Percentiles rank a stretch among this genome's conserved stretches.
Evolutionary conservation across 2,329 filamentous ascomycete species (phyloP).

Genomic region (Metarhizium album): DNA sequence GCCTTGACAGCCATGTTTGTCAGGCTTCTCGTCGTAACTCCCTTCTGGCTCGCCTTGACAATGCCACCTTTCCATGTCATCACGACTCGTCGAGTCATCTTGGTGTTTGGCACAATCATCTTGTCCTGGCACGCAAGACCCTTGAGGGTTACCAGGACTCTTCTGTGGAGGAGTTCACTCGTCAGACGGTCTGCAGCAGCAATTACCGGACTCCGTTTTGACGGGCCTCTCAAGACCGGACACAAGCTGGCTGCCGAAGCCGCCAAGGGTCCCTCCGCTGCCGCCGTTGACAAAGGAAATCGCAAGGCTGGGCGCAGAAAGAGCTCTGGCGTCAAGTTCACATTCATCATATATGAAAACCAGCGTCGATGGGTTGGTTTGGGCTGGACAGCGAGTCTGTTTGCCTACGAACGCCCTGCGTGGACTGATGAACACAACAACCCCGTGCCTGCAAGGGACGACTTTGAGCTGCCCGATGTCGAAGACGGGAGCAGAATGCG

Average conservation of each 20-base stretch:
- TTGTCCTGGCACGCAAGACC: constrained; percentile 89
- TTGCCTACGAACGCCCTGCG: constrained; percentile 77
- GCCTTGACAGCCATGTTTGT: constrained; percentile 84
- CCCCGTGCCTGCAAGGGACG: constrained; percentile 61
- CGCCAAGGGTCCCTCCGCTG: constrained; percentile 12
- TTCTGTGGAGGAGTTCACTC: constrained; percentile 79
- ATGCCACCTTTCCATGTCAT: constrained; percentile 76
- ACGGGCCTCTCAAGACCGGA: constrained; percentile 31
- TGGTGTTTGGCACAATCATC: constrained; percentile 77
- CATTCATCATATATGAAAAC: constrained; percentile 93
- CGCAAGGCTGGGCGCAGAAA: constrained; percentile 23
- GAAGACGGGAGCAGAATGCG: constrained; percentile 46
- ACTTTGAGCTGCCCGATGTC: constrained; percentile 51
- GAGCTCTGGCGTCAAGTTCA: constrained; percentile 85
- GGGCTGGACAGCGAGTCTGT: constrained; percentile 86
- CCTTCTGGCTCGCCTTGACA: constrained; percentile 76
- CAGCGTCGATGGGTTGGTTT: constrained; percentile 90
- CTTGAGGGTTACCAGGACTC: constrained; percentile 70
- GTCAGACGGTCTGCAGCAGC: constrained; percentile 59
- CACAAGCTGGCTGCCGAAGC: constrained; percentile 15
- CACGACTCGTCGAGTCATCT: constrained; percentile 71
- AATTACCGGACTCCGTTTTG: constrained; percentile 72
- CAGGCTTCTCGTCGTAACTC: constrained; percentile 77
- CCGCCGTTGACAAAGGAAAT: constrained; percentile 15
- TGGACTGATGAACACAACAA: constrained; percentile 98